Conservation (phyloP, 2,329 filamentous ascomycete species). For the Diaporthe destruens region DNA sequence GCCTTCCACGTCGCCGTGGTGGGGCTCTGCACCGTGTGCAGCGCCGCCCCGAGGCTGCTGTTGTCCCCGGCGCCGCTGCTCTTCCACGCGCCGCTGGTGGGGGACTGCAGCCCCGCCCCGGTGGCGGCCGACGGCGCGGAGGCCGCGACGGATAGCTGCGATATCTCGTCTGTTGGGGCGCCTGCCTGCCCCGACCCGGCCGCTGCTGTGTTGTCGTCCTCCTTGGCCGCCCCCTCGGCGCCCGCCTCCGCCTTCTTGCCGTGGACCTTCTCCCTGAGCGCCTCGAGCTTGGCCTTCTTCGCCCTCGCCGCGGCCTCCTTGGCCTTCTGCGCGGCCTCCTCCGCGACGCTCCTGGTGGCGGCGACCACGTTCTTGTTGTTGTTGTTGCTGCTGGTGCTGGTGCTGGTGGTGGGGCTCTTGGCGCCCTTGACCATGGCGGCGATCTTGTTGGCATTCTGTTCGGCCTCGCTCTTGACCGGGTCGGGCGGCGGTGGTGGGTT, state of each 20-base stretch:
- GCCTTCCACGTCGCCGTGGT: slow-evolving; percentile 55
- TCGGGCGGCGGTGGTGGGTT: slow-evolving; percentile 46
- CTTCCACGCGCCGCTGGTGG: slow-evolving; percentile 59
- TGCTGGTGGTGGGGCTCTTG: slow-evolving; percentile 32
- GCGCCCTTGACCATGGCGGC: slow-evolving; percentile 37
- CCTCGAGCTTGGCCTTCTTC: slow-evolving; percentile 69
- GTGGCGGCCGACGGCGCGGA: slow-evolving; percentile 16
- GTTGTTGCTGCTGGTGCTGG: slow-evolving; percentile 46
- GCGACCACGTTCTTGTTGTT: slow-evolving; percentile 52
- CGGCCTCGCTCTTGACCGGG: slow-evolving; percentile 42
- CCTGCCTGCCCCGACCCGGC: not conserved
- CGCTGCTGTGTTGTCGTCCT: slow-evolving; percentile 22
- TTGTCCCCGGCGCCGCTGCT: slow-evolving; percentile 44
- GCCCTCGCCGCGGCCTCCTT: slow-evolving; percentile 75
- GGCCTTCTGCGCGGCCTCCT: slow-evolving; percentile 75
- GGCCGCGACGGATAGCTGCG: slow-evolving; percentile 36
- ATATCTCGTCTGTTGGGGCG: slow-evolving; percentile 39
- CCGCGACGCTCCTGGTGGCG: slow-evolving; percentile 67
- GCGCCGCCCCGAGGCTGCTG: slow-evolving; percentile 43
- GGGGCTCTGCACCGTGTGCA: slow-evolving; percentile 57
- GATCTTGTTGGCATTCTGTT: slow-evolving; percentile 42
- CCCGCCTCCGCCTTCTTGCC: slow-evolving; percentile 52
- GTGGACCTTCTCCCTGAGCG: slow-evolving; percentile 67
- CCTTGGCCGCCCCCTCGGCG: slow-evolving; percentile 39
- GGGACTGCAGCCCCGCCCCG: slow-evolving; percentile 57